phyloP scores from a whole-genome alignment of 495 filamentous ascomycete genomes.

The Pseudevernia furfuracea region DNA sequence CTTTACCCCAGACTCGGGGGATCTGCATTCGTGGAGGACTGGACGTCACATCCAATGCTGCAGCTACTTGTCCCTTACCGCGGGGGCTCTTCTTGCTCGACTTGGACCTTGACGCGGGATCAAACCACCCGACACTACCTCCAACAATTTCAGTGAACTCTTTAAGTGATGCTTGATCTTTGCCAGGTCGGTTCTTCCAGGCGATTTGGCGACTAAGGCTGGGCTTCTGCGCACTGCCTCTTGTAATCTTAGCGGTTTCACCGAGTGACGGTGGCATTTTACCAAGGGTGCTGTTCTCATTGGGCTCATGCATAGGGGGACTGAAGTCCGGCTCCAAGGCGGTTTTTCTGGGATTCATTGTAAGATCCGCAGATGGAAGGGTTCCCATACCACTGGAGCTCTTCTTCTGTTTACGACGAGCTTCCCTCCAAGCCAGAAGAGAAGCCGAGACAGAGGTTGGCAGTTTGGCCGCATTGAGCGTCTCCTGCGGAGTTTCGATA shows the following conservation, averaged over 20 bases:
- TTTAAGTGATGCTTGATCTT: background rate
- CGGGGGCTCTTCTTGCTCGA: too few species aligned
- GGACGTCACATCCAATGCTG: too few species aligned
- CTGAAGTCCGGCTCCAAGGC: background rate
- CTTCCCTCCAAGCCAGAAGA: background rate
- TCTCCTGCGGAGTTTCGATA: background rate
- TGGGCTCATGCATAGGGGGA: background rate
- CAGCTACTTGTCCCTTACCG: too few species aligned
- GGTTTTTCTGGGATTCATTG: background rate
- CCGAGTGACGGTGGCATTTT: background rate
- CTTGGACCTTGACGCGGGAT: background rate
- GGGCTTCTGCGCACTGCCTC: background rate
- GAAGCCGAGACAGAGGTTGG: background rate
- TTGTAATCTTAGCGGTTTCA: background rate
- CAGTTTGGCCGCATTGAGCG: background rate
- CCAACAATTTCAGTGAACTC: background rate
- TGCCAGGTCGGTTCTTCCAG: background rate
- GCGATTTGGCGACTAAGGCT: background rate
- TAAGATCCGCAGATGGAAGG: background rate
- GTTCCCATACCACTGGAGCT: background rate
- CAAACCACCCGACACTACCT: background rate
- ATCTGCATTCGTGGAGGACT: too few species aligned
- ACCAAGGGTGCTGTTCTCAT: background rate
- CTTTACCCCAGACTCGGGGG: background rate
- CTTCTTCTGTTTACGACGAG: background rate